Conservation (phyloP, 257 asterid species). For the Capsicum chinense region DNA sequence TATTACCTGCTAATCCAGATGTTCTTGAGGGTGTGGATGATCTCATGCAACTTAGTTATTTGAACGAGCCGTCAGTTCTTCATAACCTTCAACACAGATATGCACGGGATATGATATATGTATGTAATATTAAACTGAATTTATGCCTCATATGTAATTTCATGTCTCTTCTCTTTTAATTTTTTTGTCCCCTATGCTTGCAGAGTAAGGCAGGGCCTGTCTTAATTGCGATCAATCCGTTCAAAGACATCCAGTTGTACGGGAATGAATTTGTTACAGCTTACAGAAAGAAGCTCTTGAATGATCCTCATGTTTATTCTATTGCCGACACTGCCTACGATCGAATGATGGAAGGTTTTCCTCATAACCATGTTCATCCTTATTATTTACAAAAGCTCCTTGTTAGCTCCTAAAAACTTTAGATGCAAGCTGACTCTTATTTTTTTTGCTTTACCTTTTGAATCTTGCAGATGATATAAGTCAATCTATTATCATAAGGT, state of each 20-base stretch:
- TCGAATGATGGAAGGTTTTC: constrained; percentile 78
- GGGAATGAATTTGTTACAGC: constrained; percentile 70
- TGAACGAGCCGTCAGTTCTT: constrained; percentile 94
- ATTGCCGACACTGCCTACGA: constrained; percentile 72
- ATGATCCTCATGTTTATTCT: constrained; percentile 90
- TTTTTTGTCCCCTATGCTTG: constrained; percentile 37
- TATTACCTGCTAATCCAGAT: constrained; percentile 90
- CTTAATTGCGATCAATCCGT: constrained; percentile 85
- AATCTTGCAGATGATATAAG: constrained; percentile 69
- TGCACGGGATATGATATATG: constrained; percentile 72
- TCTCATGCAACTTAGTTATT: constrained; percentile 83
- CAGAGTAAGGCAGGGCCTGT: constrained; percentile 96
- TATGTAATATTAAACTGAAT: constrained; percentile 42
- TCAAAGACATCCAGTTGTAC: constrained; percentile 69
- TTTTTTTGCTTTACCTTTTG: constrained; percentile 30
- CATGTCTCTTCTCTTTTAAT: constrained; percentile 32
- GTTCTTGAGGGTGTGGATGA: constrained; percentile 89
- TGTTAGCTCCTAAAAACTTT: neutral
- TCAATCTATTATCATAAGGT: constrained; percentile 97
- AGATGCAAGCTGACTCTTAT: constrained; percentile 29
- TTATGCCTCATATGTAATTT: neutral
- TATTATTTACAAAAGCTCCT: constrained; percentile 30
- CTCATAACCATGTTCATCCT: neutral
- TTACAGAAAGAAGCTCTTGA: constrained; percentile 68
- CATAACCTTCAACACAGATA: constrained; percentile 79